Evolutionary conservation across 768 basidiomycete species (phyloP).

Genomic region (Psilocybe tampanensis): DNA sequence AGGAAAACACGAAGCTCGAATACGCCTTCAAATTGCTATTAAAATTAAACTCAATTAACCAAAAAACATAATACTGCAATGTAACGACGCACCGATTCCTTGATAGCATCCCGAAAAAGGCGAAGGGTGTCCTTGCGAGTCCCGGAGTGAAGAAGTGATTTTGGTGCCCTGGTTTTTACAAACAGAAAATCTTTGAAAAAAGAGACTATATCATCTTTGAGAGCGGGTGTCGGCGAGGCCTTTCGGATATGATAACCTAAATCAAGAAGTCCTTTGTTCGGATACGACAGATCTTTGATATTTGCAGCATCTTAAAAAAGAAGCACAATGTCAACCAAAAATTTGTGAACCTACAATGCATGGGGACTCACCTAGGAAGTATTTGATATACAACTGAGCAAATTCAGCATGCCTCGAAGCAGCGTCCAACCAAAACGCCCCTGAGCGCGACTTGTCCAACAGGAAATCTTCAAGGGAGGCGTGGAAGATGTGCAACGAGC

Average conservation of each 20-base stretch:
- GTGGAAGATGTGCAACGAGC: constrained; percentile 7
- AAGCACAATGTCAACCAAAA: no score
- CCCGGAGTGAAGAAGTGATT: no score
- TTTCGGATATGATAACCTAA: background rate
- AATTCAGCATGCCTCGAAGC: background rate
- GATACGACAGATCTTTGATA: background rate
- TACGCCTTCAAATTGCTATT: no score
- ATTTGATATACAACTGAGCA: background rate
- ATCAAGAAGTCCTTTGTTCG: background rate
- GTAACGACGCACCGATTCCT: no score
- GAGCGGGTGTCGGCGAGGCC: background rate
- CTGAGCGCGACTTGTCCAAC: constrained; percentile 11
- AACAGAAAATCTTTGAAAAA: background rate
- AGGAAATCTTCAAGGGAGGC: constrained; percentile 19
- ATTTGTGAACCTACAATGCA: no score
- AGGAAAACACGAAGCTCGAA: no score
- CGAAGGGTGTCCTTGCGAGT: no score
- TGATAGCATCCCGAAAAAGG: no score
- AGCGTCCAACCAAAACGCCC: background rate
- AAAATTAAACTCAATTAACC: no score
- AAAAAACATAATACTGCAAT: no score
- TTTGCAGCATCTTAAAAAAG: background rate
- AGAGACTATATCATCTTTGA: background rate
- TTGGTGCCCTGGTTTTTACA: no score
- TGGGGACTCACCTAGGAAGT: background rate